These are phyloP conservation scores for Stephania yunnanensis DNA, from an alignment of 164 flowering plant species.

Conservation along the genomic window DNA sequence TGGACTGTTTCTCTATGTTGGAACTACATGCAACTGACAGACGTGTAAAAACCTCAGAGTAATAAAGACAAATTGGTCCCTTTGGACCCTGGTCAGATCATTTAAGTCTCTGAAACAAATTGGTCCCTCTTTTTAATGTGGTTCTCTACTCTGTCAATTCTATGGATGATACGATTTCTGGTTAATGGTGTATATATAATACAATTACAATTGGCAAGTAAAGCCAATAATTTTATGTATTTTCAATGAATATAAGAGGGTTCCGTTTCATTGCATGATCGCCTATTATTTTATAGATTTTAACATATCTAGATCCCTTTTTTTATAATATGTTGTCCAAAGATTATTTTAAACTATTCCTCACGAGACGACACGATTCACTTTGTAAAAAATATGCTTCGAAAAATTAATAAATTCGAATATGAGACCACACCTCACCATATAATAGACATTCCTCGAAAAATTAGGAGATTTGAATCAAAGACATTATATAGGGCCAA, in stretches of 20 bases:
- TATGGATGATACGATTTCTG: neutral
- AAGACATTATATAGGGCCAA: no score
- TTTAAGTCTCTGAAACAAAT: neutral
- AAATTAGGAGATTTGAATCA: no score
- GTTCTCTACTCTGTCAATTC: no score
- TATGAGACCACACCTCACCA: no score
- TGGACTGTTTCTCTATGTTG: conserved; percentile 6
- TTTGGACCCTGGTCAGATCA: neutral
- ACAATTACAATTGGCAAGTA: neutral
- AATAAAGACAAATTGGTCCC: neutral
- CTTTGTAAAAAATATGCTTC: no score
- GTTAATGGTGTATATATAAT: neutral
- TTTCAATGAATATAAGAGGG: neutral
- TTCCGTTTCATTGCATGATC: neutral
- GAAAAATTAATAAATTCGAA: no score
- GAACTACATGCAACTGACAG: conserved; percentile 4
- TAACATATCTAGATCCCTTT: neutral
- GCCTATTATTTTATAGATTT: neutral
- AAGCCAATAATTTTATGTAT: neutral
- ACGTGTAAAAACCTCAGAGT: neutral
- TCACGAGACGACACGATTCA: no score
- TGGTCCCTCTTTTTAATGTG: no score
- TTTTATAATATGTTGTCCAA: no score
- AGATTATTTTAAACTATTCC: no score
- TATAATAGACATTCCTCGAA: no score